Evolutionary conservation across 2,329 filamentous ascomycete species (phyloP), one percentile per base, ranked within the genome.

Genomic region (Aaosphaeria pasadenensis): DNA sequence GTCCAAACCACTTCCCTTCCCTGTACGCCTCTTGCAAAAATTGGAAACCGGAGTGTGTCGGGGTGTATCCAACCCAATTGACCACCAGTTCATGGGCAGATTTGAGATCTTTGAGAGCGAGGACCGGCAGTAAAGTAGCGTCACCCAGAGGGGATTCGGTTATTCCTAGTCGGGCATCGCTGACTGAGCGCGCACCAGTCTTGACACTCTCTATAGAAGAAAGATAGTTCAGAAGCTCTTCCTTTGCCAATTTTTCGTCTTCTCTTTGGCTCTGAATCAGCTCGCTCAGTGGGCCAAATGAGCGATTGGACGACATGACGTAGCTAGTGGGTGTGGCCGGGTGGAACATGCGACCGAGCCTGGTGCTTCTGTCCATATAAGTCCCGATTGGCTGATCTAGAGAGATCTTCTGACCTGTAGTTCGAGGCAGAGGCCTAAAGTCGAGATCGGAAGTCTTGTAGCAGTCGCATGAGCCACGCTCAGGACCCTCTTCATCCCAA

Each of bases 21-120:
- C 43, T 44, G 43, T 44, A 44, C 43, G 43, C 43, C 30, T 44
- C 43, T 44, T 44, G 43, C 43, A 44, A 44, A 36, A 44, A 33
- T 44, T 44, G 43, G 43, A 44, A 44, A 44, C 43, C 43, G 43
- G 43, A 44, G 43, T 44, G 43, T 44, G 43, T 44, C 43, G 43
- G 43, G 43, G 43, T 44, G 43, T 44, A 44, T 44, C 43, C 43
- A 44, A 44, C 43, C 43, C 43, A 44, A 44, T 44, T 44, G 43
- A 44, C 43, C 43, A 44, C 43, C 43, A 24, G 4, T 44, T 36
- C 43, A 44, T 44, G 43, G 43, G 43, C 43, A 32, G 43, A 44
- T 44, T 44, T 44, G 31, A 44, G 43, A 44, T 44, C 43, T 44
- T 44, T 44, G 43, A 44, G 43, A 44, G 43, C 43, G 43, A 44